Evolutionary conservation across 2,329 filamentous ascomycete genomes (phyloP), one percentile per base, ranked within the genome.

Genomic region (Didymella pinodella): DNA sequence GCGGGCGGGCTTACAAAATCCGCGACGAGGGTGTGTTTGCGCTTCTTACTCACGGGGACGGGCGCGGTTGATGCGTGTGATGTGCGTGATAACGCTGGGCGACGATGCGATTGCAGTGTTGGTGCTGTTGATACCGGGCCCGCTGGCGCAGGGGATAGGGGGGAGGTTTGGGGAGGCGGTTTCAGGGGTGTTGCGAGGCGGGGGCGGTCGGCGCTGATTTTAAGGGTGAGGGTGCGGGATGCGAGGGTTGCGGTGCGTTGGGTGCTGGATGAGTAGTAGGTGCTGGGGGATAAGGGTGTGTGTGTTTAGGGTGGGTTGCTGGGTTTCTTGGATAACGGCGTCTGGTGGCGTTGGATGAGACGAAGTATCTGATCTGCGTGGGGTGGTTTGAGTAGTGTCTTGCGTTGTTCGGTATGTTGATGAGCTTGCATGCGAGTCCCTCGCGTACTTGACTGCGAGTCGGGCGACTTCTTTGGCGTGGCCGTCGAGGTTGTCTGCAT

Each of bases 381-480:
- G 66, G 2, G 64, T 71, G 0, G 61, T 69, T 1, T 65, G 67
- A 7, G 60, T 66, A 1, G 61, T 68, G 1, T 65, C 62, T 41
- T 72, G 68, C 7, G 68, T 70, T 5, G 67, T 72, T 7, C 62
- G 58, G 26, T 68, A 63, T n/a, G 66, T 66, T 7, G 62, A 65
- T 7, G 31, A 18, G 3, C 54, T 55, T 2, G n/a, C 18, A 26
- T 74, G 71, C 22, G 66, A 70, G 11, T 70, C 62, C 20, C 50
- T 45, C 10, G 47, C 40, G 43, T 74, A 74, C 40, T 65, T 69
- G 26, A 65, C 57, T 1, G 51, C 66, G 4, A 74, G 54, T 12
- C 71, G 28, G 7, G 69, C 72, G 7, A 76, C 69, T 31, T 76
- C 73, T 58, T 57, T 70, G 7, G 71, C 72, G 50, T 74, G 71